Evolutionary conservation across 2,329 filamentous ascomycete genomes (phyloP), one percentile per base, ranked within the genome.

Genomic region (Aspergillus aculeatinus): DNA sequence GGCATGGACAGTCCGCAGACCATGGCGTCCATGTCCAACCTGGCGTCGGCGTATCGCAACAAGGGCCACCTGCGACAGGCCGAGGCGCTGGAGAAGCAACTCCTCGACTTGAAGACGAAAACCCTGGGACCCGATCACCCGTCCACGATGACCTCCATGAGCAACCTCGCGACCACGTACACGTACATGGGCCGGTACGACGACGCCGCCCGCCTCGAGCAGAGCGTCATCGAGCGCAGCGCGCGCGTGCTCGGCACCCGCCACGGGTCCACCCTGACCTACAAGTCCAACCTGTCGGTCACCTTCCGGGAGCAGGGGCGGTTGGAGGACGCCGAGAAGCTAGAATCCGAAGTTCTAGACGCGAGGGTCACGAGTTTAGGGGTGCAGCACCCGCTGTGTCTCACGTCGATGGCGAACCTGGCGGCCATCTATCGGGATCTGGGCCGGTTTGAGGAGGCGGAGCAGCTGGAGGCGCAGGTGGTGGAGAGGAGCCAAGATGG

Each of bases 361-460:
- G 29, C 31, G 21, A 21, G 48, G 1, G 19, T 39, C 5, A 16
- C 50, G 11, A 14, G 16, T 14, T 23, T 60, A 1, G 58, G 60
- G 2, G 9, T 19, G 5, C 25, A 47, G 19, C 54, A 64, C 53
- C 51, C 54, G 4, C 7, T 35, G 1, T 60, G 60, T 4, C 35
- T 60, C 5, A 60, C 51, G 2, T 55, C 57, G 14, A 62, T 62
- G 55, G 51, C 60, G 2, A 64, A 62, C 12, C 44, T 64, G 10
- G 57, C 57, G 9, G 49, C 60, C 4, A 59, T 52, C n/a, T 62
- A 60, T 31, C 48, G 54, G 12, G 29, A 49, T 5, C 52, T 50
- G 44, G 58, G 56, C 3, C 60, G 55, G n/a, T 51, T 48, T 52
- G 29, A 54, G 11, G 60, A 60, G 16, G 62, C 60, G 3, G 62